Evolutionary conservation across 2,329 filamentous ascomycete species (phyloP), one percentile per base, ranked within the genome.

Genomic region (Trichoderma sp.): DNA sequence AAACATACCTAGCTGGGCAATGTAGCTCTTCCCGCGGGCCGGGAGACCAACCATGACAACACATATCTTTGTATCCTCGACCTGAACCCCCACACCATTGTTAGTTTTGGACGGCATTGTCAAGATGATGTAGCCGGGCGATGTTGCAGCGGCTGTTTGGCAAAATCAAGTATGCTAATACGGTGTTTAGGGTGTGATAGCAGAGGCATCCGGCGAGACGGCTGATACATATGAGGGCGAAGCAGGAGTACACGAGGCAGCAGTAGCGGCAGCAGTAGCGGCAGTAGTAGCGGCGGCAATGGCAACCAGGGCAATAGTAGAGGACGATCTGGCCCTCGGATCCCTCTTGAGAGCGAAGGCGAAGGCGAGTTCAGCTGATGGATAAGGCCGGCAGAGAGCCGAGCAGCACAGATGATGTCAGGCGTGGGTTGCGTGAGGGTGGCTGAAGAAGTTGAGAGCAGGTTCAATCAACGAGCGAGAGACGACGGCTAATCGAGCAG

Each of bases 41-140:
- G 95, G 95, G 77, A 99, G 85, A 72, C 95, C 95, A 69, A 99
- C 95, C 95, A 99, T 98, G 75, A 99, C 93, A 71, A 99, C 94
- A 80, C 94, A 98, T 83, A 99, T 96, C 79, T 92, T 92, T 70
- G 92, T 94, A 80, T 97, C 93, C 84, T 98, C 94, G 74, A 92
- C 92, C 92, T 97, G 91, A 72, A 94, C 86, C 76, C 90, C 91
- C 74, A 87, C 82, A 72, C 90, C 89, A 78, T 89, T 89, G 83
- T 84, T 82, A 77, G 75, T 72, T 69, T 75, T 81, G 70, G 79
- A 80, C 72, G 82, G 78, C 83, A 85, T 85, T 59, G 71, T 77
- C 70, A 57, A 45, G 67, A n/a, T 34, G 39, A 52, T 39, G 59
- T 29, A 57, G 54, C 61, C 45, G 54, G 54, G 45, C 29, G 35